Evolutionary conservation across 805 yeast genomes (phyloP), one percentile per base, ranked within the genome.

Genomic region (Metschnikowia corniflorae): DNA sequence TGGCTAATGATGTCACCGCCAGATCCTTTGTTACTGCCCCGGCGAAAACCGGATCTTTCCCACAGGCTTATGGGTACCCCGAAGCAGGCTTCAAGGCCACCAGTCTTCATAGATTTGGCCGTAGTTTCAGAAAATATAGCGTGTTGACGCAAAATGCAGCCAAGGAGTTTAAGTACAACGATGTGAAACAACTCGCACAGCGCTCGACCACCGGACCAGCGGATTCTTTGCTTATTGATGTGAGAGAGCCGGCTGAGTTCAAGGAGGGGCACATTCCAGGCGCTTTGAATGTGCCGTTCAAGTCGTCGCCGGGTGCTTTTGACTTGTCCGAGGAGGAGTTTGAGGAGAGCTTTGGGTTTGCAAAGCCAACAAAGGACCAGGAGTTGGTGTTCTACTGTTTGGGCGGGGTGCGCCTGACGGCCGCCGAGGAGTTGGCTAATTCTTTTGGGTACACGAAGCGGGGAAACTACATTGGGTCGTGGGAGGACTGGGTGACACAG

Each of bases 251-350:
- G 5, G 73, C 69, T 17, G 98, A 91, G 63, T 72, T 65, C 53
- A 65, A 64, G 25, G 77, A 68, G 31, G 96, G 96, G 28, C 79
- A 75, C 55, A 83, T 91, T 50, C 96, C 96, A 19, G 74, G 77
- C 10, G 82, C 97, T 5, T 61, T 89, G 39, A 93, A 93, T 56
- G 75, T 91, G 40, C 97, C 98, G 14, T 82, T 80, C 65, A 87
- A 87, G 55, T 78, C 93, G 4, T 77, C 89, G 9, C 97, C 97
- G 0, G 95, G 96, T 15, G 97, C 97, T 0, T 70, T 91, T 42
- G 87, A 86, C 32, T 73, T 91, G 33, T 62, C 80, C 1, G 72
- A 74, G 5, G 95, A 85, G 37, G 95, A 86, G 47, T 91, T 93
- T 54, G 73, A 78, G 51, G 85, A 83, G 24, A 70, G 77, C 31